Evolutionary conservation across 164 flowering plant genomes (phyloP), one percentile per base, ranked within the genome.

Genomic region (Sextonia rubra): DNA sequence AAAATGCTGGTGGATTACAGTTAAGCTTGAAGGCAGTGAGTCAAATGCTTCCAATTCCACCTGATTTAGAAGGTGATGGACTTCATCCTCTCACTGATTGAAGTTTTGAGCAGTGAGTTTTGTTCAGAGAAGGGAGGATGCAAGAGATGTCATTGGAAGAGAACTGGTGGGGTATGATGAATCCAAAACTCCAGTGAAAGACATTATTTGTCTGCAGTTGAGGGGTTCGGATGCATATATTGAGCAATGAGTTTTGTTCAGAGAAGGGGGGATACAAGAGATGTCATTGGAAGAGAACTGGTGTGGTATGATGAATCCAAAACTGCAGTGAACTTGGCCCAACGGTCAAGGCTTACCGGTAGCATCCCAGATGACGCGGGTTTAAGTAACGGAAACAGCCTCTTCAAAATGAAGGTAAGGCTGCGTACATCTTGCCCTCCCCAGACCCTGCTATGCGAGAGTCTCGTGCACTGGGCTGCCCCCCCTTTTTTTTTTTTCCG

Each of bases 1-100:
- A 6, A 4, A 14, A 64, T 17, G 44, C 22, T 29, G 7, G 3
- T 18, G 37, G 67, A 25, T 68, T 86, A 80, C 88, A 95, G 99
- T 85, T 93, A 85, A 95, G 98, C 84, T 82, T 89, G 80, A 93
- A 87, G 82, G 97, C 89, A 70, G 98, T 91, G 66, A 96, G 93
- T 87, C 96, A 88, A 27, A 91, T 93, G 97, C 99, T 93, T 72
- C 92, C 88, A 83, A 98, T 93, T 72, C 92, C 88, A 83, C 94
- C 91, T 76, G 97, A 97, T 22, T 89, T 93, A 94, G 97, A 92
- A 86, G 97, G 97, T 52, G 92, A 92, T 62, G 94, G 96, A 44
- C 86, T 93, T 29, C 85, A 87, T 12, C 87, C 89, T 66, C 94
- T 97, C 22, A 89, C 89, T 49, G 88, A 88, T 67, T 89, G 82